phyloP scores from a whole-genome alignment of 495 filamentous ascomycete species.

The Melanomma pulvis-pyrius region DNA sequence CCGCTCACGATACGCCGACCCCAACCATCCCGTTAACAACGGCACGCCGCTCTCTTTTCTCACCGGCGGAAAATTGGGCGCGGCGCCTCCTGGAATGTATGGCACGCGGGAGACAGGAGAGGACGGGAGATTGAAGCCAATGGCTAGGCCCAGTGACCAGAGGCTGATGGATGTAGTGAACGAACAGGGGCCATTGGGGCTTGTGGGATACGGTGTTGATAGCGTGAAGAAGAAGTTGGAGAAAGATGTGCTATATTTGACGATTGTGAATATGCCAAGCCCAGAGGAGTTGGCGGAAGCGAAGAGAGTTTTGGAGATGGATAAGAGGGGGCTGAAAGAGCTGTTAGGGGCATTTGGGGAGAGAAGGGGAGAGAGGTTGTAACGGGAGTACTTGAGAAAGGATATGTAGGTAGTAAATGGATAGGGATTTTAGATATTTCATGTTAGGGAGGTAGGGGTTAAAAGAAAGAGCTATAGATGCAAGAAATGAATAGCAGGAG shows the following conservation, averaged over 20 bases:
- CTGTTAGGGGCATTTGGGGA: conserved; percentile 3
- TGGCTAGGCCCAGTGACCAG: neutral
- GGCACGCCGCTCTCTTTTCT: conserved; percentile 5
- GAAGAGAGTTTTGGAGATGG: neutral
- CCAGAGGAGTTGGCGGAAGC: conserved; percentile 18
- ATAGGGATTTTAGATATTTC: too few relatives aligned
- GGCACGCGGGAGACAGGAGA: conserved; percentile 4
- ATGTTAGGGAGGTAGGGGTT: too few relatives aligned
- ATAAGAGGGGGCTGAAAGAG: conserved; percentile 5
- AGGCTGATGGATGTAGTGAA: neutral
- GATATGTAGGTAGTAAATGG: too few relatives aligned
- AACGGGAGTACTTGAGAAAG: too few relatives aligned
- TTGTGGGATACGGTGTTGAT: conserved; percentile 6
- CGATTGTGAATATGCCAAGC: conserved; percentile 21
- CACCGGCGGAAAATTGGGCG: conserved; percentile 1
- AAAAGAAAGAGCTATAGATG: too few relatives aligned
- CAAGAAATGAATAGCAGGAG: too few relatives aligned
- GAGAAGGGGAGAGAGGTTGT: too few relatives aligned
- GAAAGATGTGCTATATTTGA: conserved; percentile 12
- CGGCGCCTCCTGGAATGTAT: neutral
- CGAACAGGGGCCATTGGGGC: neutral
- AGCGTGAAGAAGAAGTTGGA: conserved; percentile 8
- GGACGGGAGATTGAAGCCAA: conserved; percentile 12
- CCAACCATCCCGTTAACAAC: conserved; percentile 23
- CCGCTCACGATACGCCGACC: conserved; percentile 15